Percentiles rank a stretch among this genome's conserved stretches.
Evolutionary conservation across 108 stramenopile genomes (phyloP).

Genomic region (Pseudonitzschia delicatissima): DNA sequence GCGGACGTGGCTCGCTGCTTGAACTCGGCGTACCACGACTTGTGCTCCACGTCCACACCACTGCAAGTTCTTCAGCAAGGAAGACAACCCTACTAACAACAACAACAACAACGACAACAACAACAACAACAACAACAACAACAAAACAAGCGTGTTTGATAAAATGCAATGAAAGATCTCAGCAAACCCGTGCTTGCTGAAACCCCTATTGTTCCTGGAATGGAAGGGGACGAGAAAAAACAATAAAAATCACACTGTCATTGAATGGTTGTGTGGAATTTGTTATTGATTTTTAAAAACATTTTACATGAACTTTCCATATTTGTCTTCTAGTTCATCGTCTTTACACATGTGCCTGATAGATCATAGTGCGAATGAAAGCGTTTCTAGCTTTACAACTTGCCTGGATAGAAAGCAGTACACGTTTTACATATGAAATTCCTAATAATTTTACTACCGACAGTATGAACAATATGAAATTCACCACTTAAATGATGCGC

Average conservation of each 20-base stretch:
- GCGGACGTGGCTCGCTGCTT: constrained; percentile 86
- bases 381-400: no score
- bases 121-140: background rate
- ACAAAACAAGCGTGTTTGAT: background rate
- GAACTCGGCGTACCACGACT: constrained; percentile 73
- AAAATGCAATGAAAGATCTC: constrained; percentile 7
- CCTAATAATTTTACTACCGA: no score
- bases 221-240: constrained; percentile 4
- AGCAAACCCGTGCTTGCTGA: constrained; percentile 9
- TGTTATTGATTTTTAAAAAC: background rate
- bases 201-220: background rate
- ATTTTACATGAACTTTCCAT: background rate
- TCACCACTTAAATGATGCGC: no score
- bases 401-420: no score
- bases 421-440: no score
- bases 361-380: no score
- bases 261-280: constrained; percentile 20
- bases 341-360: no score
- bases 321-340: no score
- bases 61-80: constrained; percentile 12
- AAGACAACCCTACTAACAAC: constrained; percentile 4
- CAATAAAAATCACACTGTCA: constrained; percentile 17
- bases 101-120: background rate
- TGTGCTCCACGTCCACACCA: constrained; percentile 43
- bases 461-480: no score